Base-by-base conservation (phyloP, 805 yeast genomes). In the Yarrowia osloensis region DNA sequence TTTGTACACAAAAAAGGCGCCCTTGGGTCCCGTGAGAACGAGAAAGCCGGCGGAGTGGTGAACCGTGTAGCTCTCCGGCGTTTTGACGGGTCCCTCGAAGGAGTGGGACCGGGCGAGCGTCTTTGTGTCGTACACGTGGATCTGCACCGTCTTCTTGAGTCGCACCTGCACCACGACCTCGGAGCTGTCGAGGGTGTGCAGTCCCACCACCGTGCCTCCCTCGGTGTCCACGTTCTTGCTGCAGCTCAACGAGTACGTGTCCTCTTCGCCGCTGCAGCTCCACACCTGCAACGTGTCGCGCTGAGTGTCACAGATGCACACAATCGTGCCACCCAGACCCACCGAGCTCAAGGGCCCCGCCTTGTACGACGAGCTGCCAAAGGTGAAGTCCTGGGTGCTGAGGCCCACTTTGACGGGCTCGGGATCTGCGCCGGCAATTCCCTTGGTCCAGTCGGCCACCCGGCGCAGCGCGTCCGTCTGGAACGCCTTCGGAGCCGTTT, bases 361-460 rank as follows among this genome's bases (percentile, higher is more conserved):
- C 37, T 57, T 57, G 63, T n/a, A 28, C 19, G 49, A 12, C 22
- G 49, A n/a, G 63, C 49, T 40, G 8, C 63, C 63, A 12, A 13
- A 57, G 37, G 49, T 69, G 80, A 80, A 5, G 88, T 85, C 24
- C 85, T 70, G 13, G 79, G 77, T 13, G 82, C 81, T 69, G 84
- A 74, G 1, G 85, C 80, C 62, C 84, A 79, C 54, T 81, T 80
- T 39, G 84, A 76, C 42, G 85, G 74, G 1, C 85, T 84, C 3
- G 81, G 81, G 2, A 80, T 78, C 15, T 78, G 79, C 2, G 85
- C 83, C 40, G 85, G 72, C 68, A 78, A 78, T 22, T 84, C 79
- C 0, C 85, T 82, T 0, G 86, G 73, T 17, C 49, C 68, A n/a
- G 55, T 31, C 50, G 13, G 63, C 63, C 12, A 57, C 63, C 19